phyloP scores from a whole-genome alignment of 2,329 filamentous ascomycete species.

The Venturia oleaginea region DNA sequence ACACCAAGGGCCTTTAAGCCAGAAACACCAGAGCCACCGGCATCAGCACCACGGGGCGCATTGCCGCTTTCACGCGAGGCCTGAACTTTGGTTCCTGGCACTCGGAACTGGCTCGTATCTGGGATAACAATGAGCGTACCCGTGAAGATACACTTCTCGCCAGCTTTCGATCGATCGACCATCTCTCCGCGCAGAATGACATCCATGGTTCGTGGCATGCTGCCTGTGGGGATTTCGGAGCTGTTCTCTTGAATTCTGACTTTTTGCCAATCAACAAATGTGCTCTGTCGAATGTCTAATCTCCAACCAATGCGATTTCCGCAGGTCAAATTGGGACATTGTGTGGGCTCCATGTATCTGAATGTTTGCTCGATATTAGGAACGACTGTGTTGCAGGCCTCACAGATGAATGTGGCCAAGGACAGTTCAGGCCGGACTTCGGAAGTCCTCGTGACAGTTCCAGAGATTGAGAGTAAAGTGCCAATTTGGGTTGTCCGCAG shows the following conservation, averaged over 20 bases:
- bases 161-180: constrained; percentile 92
- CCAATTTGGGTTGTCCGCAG: constrained; percentile 86
- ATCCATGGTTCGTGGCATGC: constrained; percentile 97
- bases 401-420: constrained; percentile 84
- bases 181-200: constrained; percentile 94
- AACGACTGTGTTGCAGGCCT: constrained; percentile 74
- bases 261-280: constrained; percentile 98
- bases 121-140: constrained; percentile 93
- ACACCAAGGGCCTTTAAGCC: constrained; percentile 91
- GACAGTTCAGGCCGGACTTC: constrained; percentile 93
- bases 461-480: constrained; percentile 88
- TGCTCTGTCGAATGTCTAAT: constrained; percentile 92
- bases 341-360: constrained; percentile 90
- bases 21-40: constrained; percentile 72
- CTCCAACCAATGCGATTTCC: constrained; percentile 90
- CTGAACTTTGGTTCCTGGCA: constrained; percentile 76
- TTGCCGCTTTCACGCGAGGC: constrained; percentile 76
- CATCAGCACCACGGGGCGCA: constrained; percentile 64
- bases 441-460: constrained; percentile 91
- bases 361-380: constrained; percentile 96
- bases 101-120: constrained; percentile 87
- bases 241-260: constrained; percentile 97
- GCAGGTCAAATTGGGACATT: constrained; percentile 83
- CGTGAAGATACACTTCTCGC: constrained; percentile 97
- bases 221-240: constrained; percentile 94